phyloP scores from a whole-genome alignment of 495 filamentous ascomycete species.

The Penicillium lividum region DNA sequence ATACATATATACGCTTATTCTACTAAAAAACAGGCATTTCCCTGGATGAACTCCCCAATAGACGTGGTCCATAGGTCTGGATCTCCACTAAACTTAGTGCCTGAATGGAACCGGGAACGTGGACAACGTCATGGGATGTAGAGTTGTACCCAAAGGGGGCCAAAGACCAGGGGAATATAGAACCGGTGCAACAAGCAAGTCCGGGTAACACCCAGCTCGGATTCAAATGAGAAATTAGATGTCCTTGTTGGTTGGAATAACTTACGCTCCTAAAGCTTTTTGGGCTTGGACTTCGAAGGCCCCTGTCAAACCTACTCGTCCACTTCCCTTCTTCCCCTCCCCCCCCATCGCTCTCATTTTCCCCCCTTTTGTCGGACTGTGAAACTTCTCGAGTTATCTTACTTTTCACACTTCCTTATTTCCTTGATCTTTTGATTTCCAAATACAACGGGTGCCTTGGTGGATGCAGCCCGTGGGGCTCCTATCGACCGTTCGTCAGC shows the following conservation, averaged over 20 bases:
- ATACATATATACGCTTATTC: too few relatives aligned
- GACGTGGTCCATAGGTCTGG: not conserved
- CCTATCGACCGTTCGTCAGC: constrained; percentile 14
- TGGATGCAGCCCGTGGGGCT: constrained; percentile 13
- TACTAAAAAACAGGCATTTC: too few relatives aligned
- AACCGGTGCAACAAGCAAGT: not conserved
- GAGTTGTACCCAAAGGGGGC: not conserved
- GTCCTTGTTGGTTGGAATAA: too few relatives aligned
- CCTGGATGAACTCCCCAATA: not conserved
- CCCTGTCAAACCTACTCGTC: constrained; percentile 6
- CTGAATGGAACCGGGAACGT: constrained; percentile 9
- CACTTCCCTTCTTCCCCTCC: constrained; percentile 2
- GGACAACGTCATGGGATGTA: constrained; percentile 9
- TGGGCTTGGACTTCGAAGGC: not conserved
- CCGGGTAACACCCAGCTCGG: constrained; percentile 8
- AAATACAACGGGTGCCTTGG: not conserved
- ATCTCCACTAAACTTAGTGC: constrained; percentile 8
- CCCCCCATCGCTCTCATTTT: constrained; percentile 5
- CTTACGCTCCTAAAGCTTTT: not conserved
- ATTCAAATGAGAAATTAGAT: not conserved
- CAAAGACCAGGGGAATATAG: not conserved
- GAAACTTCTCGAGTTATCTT: not conserved
- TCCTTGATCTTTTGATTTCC: not conserved
- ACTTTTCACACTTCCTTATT: not conserved
- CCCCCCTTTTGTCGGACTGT: not conserved